A percentile compares a stretch with the other conserved stretches of the same genome.
These are phyloP conservation scores for Gossypium aridum DNA, from an alignment of 441 rosid species.

Conservation along the genomic window DNA sequence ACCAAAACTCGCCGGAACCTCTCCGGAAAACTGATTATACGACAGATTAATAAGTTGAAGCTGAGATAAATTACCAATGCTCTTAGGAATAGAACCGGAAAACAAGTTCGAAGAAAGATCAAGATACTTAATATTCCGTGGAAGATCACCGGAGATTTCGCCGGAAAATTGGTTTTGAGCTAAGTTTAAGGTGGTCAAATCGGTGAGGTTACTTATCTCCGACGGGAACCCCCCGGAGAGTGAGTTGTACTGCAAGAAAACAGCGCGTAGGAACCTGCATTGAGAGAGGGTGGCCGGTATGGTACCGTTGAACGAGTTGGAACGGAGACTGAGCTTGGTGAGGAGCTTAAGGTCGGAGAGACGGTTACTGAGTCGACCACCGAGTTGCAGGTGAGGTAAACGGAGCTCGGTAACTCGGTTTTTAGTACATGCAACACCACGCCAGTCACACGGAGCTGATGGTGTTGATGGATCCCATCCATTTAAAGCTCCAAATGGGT, in stretches of 20 bases:
- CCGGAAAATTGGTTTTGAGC: slow-evolving; percentile 78
- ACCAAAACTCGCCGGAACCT: slow-evolving; percentile 68
- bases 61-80: slow-evolving; percentile 52
- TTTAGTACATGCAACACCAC: slow-evolving; percentile 50
- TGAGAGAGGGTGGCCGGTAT: slow-evolving; percentile 69
- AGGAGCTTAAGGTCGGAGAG: slow-evolving; percentile 50
- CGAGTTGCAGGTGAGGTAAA: slow-evolving; percentile 74
- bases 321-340: slow-evolving; percentile 65
- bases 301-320: slow-evolving; percentile 74
- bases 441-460: slow-evolving; percentile 91
- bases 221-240: slow-evolving; percentile 68
- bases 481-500: slow-evolving; percentile 62
- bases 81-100: slow-evolving; percentile 56
- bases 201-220: slow-evolving; percentile 49
- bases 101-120: slow-evolving; percentile 69
- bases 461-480: slow-evolving; percentile 79
- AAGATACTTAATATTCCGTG: slow-evolving; percentile 40
- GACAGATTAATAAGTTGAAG: slow-evolving; percentile 78
- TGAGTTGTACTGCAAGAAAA: slow-evolving; percentile 83
- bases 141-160: slow-evolving; percentile 43
- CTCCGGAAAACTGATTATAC: slow-evolving; percentile 64
- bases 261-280: slow-evolving; percentile 63
- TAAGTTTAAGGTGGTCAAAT: slow-evolving; percentile 52
- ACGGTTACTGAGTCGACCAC: slow-evolving; percentile 53
- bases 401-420: slow-evolving; percentile 69